Percentiles rank a stretch among this genome's conserved stretches.
Conservation (phyloP, 1,284 basidiomycete genomes). For the Trametes pubescens region DNA sequence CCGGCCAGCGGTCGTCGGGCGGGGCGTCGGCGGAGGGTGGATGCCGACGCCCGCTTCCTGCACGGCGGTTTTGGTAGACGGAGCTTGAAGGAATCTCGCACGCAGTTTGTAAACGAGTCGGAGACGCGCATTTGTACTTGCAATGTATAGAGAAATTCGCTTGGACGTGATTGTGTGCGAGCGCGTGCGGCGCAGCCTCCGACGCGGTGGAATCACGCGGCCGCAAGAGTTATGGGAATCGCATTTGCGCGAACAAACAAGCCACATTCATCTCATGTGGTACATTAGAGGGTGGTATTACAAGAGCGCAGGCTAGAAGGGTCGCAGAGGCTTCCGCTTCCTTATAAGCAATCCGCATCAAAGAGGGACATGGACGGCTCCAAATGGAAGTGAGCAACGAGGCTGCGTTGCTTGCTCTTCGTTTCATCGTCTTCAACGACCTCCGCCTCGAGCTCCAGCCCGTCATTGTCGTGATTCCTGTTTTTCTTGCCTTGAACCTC, state of each 20-base stretch:
- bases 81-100: not conserved
- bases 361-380: constrained; percentile 14
- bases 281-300: too few species aligned
- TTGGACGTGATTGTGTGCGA: not conserved
- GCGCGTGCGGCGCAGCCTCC: too few species aligned
- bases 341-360: constrained; percentile 11
- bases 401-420: constrained; percentile 16
- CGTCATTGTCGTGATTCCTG: constrained; percentile 10
- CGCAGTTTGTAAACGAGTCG: not conserved
- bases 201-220: too few species aligned
- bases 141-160: constrained; percentile 3
- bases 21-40: constrained; percentile 5
- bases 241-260: too few species aligned
- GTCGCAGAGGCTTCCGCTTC: too few species aligned
- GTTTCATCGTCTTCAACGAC: constrained; percentile 14
- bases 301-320: not conserved
- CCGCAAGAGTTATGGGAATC: too few species aligned
- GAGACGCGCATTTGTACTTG: not conserved
- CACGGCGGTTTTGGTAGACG: not conserved
- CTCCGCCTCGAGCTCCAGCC: constrained; percentile 20
- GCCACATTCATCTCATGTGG: too few species aligned
- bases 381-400: constrained; percentile 4
- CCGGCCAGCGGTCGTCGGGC: not conserved
- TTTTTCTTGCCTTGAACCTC: not conserved
- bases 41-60: not conserved